Evolutionary conservation across 2,329 filamentous ascomycete genomes (phyloP).

Genomic region (Aspergillus puulaauensis): DNA sequence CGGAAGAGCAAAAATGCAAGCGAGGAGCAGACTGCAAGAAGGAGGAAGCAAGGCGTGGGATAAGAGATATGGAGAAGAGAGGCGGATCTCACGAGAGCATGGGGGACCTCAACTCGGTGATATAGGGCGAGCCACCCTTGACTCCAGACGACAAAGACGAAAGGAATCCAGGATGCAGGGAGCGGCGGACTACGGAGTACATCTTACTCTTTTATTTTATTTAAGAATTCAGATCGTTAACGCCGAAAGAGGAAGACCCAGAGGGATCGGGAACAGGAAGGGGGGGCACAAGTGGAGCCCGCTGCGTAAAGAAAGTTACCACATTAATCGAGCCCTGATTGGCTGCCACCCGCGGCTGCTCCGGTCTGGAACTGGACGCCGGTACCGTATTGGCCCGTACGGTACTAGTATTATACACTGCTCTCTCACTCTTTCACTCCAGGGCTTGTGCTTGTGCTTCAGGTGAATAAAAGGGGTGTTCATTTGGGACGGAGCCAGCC

Average conservation of each 20-base stretch:
- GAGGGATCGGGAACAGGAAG: neutral
- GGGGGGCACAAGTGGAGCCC: neutral
- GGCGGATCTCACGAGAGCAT: neutral
- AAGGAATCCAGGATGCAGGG: neutral
- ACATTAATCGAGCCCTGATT: neutral
- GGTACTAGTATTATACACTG: neutral
- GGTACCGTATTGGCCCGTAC: neutral
- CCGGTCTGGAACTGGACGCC: neutral
- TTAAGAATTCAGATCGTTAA: neutral
- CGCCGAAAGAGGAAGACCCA: no score
- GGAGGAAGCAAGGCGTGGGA: conserved; percentile 1
- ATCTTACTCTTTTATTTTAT: conserved; percentile 3
- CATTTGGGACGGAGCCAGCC: neutral
- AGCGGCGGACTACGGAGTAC: neutral
- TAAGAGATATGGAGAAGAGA: conserved; percentile 1
- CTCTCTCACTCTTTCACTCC: no score
- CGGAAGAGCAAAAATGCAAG: neutral
- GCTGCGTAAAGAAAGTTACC: neutral
- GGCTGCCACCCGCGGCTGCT: neutral
- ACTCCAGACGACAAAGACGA: neutral
- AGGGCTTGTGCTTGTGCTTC: neutral
- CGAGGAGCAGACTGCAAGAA: conserved; percentile 2
- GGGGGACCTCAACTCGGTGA: neutral
- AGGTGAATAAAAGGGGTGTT: neutral
- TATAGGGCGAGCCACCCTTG: neutral